phyloP scores from a whole-genome alignment of 1,139 yeast genomes.

The Arxiozyma heterogenica region DNA sequence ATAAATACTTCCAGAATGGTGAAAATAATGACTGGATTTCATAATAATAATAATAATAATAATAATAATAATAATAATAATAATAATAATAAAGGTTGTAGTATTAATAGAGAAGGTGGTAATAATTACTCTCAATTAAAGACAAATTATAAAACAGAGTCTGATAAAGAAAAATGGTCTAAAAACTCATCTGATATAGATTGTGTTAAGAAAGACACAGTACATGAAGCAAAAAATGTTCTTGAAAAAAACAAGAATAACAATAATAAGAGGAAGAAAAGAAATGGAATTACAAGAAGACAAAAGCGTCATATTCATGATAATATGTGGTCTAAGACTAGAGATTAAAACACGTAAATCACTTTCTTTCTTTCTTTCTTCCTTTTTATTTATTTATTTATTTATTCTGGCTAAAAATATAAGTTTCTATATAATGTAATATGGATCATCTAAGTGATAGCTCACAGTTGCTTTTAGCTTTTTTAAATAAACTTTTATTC shows the following conservation, averaged over 20 bases:
- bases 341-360: not conserved
- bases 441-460: not conserved
- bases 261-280: not conserved
- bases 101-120: too few species aligned
- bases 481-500: too few species aligned
- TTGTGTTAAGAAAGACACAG: not conserved
- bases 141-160: not conserved
- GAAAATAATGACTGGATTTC: not conserved
- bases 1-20: not conserved
- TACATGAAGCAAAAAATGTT: not conserved
- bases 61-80: not conserved
- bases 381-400: too few species aligned
- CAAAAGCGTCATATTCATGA: not conserved
- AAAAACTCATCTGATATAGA: not conserved
- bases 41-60: not conserved
- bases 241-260: not conserved
- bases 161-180: not conserved
- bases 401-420: too few species aligned
- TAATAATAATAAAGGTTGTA: not conserved
- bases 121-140: not conserved
- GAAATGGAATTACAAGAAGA: not conserved
- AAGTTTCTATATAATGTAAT: not conserved
- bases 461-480: not conserved
- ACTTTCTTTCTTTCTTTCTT: not conserved
- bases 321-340: not conserved